Evolutionary conservation across 352 stramenopile species (phyloP), one percentile per base, ranked within the genome.

Genomic region (Halophytophthora polymorphica): DNA sequence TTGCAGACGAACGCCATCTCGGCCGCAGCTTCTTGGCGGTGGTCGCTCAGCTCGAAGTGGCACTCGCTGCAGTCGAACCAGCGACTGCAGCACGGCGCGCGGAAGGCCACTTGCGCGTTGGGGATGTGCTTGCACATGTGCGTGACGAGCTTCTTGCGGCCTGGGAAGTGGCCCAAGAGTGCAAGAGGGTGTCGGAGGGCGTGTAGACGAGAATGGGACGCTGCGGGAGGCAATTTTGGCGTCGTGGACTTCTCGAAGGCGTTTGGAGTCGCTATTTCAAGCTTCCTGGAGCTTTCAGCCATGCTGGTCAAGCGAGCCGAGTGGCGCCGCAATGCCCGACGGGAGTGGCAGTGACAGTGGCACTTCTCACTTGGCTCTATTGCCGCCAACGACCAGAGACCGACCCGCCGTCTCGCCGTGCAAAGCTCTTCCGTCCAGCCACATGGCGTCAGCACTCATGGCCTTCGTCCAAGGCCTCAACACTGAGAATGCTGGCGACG

Each of bases 11-110:
- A 77, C 22, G 73, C 71, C 45, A 90, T 70, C 64, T 88, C 71
- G 0, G 45, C 43, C 12, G 72, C 65, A 11, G 50, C 19, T n/a
- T 50, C 43, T 19, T 88, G 59, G 19, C 67, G 50, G 47, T 92
- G 72, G 46, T 86, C 69, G 40, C 71, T 83, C 11, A 74, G 58
- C 55, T 89, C 77, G 37, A 82, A 83, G 50, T 92, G 78, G 42
- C 82, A 88, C 53, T 86, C 74, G 48, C 63, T 83, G 64, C 78
- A 92, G 56, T 90, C 78, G 51, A 89, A 92, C 81, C 77, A 92
- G 38, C 74, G 78, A 14, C 64, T 70, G 61, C 78, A 92, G 61
- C 81, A 89, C 40, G 78, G 72, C 23, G 78, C 71, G 35, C 59
- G 77, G 61, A 89, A 90, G 7, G 76, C 66, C 44, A 61, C 61